Conservation (phyloP, 352 stramenopile genomes). For the Globisporangium recalcitrans region DNA sequence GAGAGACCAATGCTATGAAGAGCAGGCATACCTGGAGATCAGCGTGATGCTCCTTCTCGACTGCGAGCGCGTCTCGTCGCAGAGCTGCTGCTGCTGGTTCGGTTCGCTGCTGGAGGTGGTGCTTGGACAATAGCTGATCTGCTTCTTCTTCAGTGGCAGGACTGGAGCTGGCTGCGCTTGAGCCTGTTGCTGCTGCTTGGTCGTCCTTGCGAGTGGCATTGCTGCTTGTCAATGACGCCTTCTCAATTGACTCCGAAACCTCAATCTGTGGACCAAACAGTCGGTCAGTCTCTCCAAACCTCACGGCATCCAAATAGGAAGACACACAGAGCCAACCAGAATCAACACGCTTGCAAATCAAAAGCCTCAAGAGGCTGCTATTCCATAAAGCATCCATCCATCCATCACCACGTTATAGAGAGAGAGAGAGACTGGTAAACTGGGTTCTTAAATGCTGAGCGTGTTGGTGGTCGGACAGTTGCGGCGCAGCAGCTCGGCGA, state of each 20-base stretch:
- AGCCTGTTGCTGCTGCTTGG: not conserved
- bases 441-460: slow-evolving; percentile 45
- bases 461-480: slow-evolving; percentile 65
- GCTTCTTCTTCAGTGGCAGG: slow-evolving; percentile 24
- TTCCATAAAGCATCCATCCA: not conserved
- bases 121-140: not conserved
- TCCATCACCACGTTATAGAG: not conserved
- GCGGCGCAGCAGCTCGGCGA: slow-evolving; percentile 65
- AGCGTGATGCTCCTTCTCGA: slow-evolving; percentile 20
- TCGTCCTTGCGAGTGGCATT: slow-evolving; percentile 2
- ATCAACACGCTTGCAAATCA: not conserved
- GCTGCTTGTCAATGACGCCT: not conserved
- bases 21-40: slow-evolving; percentile 21
- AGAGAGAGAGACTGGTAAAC: not conserved
- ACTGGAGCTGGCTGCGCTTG: slow-evolving; percentile 3
- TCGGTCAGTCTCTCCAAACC: not conserved
- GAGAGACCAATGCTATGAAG: not conserved
- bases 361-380: not conserved
- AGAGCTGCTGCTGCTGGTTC: slow-evolving; percentile 30
- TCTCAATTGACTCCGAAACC: not conserved
- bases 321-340: not conserved
- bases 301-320: not conserved
- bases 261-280: not conserved
- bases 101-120: not conserved
- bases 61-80: slow-evolving; percentile 47